A percentile compares a stretch with the other conserved stretches of the same genome.
Conservation (phyloP, 495 filamentous ascomycete genomes). For the Hyaloscypha hepaticicola region DNA sequence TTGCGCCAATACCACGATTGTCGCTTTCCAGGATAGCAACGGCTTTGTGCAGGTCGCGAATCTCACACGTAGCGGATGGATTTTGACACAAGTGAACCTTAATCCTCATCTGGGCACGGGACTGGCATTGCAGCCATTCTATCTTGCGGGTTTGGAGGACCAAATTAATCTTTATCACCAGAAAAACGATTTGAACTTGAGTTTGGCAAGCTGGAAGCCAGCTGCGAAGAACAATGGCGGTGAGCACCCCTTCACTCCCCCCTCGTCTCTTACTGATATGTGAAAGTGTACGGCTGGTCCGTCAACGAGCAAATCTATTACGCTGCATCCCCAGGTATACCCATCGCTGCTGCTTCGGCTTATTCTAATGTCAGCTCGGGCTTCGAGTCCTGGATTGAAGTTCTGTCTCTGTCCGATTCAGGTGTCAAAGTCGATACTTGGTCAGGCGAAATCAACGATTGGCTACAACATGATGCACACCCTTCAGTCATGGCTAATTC, state of each 20-base stretch:
- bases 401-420: constrained; percentile 21
- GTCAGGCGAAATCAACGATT: constrained; percentile 23
- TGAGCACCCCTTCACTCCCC: constrained; percentile 1
- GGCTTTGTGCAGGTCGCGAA: constrained; percentile 31
- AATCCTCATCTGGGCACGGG: constrained; percentile 24
- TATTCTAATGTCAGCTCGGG: constrained; percentile 23
- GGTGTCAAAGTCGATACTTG: constrained; percentile 31
- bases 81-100: constrained; percentile 28
- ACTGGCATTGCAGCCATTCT: constrained; percentile 31
- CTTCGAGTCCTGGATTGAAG: constrained; percentile 28
- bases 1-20: constrained; percentile 29
- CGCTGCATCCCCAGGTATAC: constrained; percentile 15
- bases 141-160: constrained; percentile 1
- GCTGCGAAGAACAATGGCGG: not conserved
- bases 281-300: constrained; percentile 21
- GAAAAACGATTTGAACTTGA: constrained; percentile 20
- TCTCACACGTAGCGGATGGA: constrained; percentile 28
- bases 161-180: constrained; percentile 31
- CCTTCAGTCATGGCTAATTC: constrained; percentile 29
- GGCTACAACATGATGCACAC: constrained; percentile 20
- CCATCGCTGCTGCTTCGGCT: constrained; percentile 28
- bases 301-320: constrained; percentile 21
- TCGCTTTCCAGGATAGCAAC: constrained; percentile 31
- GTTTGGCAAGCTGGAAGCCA: constrained; percentile 22
- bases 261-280: constrained; percentile 3